phyloP scores from a whole-genome alignment of 1,139 yeast genomes.

The Saccharomyces hybrid region DNA sequence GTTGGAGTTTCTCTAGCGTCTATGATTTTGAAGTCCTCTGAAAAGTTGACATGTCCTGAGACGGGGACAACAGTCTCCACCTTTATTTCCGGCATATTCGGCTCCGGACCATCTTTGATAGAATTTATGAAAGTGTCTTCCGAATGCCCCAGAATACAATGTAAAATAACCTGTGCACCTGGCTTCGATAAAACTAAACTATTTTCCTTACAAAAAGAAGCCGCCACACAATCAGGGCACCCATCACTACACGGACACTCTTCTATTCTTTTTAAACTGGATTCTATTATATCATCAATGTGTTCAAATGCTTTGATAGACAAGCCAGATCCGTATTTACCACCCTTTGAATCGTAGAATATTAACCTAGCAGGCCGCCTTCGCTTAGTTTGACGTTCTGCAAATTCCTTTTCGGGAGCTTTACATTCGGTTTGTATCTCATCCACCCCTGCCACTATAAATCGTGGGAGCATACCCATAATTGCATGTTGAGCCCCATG shows the following conservation, averaged over 20 bases:
- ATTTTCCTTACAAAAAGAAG: conserved; percentile 70
- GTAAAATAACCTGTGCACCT: conserved; percentile 68
- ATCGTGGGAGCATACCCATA: conserved; percentile 67
- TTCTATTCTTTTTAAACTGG: conserved; percentile 52
- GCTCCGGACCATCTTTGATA: conserved; percentile 77
- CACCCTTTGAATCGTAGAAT: conserved; percentile 78
- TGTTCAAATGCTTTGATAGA: conserved; percentile 73
- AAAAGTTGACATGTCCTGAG: conserved; percentile 45
- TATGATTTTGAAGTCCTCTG: conserved; percentile 52
- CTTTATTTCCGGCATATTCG: conserved; percentile 59
- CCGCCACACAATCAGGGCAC: conserved; percentile 76
- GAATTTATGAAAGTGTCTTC: conserved; percentile 40
- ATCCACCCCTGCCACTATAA: conserved; percentile 54
- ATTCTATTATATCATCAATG: conserved; percentile 53
- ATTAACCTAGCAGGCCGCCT: conserved; percentile 80
- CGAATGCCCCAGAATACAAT: conserved; percentile 39
- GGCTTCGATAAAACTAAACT: conserved; percentile 79
- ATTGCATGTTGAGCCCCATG: conserved; percentile 94
- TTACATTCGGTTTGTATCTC: conserved; percentile 91
- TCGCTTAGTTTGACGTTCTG: conserved; percentile 58
- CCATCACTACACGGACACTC: conserved; percentile 79
- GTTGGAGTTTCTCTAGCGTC: conserved; percentile 33
- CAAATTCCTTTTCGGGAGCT: conserved; percentile 93
- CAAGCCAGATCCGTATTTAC: conserved; percentile 70
- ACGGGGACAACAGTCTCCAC: conserved; percentile 63